Conservation (phyloP, 495 filamentous ascomycete genomes). For the Glutinoglossum americanum region DNA sequence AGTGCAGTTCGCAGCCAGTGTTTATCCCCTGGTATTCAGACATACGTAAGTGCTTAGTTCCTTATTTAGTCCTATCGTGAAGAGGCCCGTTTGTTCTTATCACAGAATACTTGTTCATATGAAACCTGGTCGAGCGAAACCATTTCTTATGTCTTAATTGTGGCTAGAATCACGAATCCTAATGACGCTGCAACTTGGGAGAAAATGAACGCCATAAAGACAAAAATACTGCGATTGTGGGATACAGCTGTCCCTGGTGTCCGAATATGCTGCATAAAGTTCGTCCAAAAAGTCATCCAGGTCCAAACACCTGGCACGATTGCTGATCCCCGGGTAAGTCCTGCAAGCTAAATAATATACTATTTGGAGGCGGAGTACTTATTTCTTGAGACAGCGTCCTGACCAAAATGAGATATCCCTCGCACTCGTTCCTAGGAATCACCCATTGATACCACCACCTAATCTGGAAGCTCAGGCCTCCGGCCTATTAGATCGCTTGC, state of each 20-base stretch:
- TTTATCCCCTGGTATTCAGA: slow-evolving; percentile 77
- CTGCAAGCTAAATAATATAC: not conserved
- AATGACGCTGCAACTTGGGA: slow-evolving; percentile 67
- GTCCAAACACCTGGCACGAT: slow-evolving; percentile 71
- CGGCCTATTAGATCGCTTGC: slow-evolving; percentile 70
- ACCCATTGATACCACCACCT: slow-evolving; percentile 50
- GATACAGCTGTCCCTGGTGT: slow-evolving; percentile 57
- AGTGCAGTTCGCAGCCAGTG: slow-evolving; percentile 66
- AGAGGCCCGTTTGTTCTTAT: not conserved
- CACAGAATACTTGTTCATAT: not conserved
- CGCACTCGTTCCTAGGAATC: slow-evolving; percentile 61
- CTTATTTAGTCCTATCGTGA: not conserved
- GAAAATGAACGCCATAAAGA: slow-evolving; percentile 71
- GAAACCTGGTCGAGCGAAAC: slow-evolving; percentile 4
- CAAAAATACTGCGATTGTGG: slow-evolving; percentile 70
- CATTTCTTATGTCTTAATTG: slow-evolving; percentile 10
- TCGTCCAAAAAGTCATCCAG: slow-evolving; percentile 78
- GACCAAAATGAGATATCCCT: slow-evolving; percentile 77
- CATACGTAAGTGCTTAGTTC: slow-evolving; percentile 58
- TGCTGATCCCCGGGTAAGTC: slow-evolving; percentile 62
- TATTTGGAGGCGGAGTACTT: not conserved
- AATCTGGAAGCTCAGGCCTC: slow-evolving; percentile 79
- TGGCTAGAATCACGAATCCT: slow-evolving; percentile 53
- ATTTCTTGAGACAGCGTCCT: slow-evolving; percentile 32
- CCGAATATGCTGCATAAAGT: slow-evolving; percentile 88